Conservation (phyloP, 768 basidiomycete species). For the Tulasnella calospora region DNA sequence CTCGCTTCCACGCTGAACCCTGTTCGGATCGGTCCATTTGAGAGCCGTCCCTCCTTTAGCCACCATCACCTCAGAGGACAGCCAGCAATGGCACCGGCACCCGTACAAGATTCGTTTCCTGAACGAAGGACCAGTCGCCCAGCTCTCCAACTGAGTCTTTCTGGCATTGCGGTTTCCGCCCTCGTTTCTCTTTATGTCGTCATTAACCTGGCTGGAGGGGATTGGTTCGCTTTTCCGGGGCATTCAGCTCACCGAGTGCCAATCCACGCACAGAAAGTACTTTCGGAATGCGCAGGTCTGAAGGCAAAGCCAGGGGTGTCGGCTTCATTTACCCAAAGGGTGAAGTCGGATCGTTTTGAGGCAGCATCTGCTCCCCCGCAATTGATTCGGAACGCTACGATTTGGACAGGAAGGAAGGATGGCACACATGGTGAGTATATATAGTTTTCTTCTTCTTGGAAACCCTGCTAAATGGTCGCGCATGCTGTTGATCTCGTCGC, state of each 20-base stretch:
- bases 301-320: slow-evolving; percentile 35
- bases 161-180: background rate
- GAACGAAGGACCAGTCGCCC: background rate
- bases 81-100: slow-evolving; percentile 8
- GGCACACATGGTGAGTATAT: slow-evolving; percentile 37
- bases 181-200: slow-evolving; percentile 10
- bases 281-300: slow-evolving; percentile 35
- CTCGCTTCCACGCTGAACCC: background rate
- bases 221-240: background rate
- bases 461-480: background rate
- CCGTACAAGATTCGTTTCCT: background rate
- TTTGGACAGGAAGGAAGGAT: slow-evolving; percentile 67
- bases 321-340: slow-evolving; percentile 34
- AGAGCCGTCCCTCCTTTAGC: background rate
- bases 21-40: background rate
- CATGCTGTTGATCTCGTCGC: background rate
- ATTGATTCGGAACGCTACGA: slow-evolving; percentile 61
- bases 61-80: background rate
- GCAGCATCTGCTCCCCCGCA: slow-evolving; percentile 47
- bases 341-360: slow-evolving; percentile 52
- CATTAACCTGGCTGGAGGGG: background rate
- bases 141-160: background rate
- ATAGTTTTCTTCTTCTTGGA: background rate
- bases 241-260: slow-evolving; percentile 19
- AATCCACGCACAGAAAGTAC: slow-evolving; percentile 22